Conservation (phyloP, 495 filamentous ascomycete species). For the Neurospora hispaniola region DNA sequence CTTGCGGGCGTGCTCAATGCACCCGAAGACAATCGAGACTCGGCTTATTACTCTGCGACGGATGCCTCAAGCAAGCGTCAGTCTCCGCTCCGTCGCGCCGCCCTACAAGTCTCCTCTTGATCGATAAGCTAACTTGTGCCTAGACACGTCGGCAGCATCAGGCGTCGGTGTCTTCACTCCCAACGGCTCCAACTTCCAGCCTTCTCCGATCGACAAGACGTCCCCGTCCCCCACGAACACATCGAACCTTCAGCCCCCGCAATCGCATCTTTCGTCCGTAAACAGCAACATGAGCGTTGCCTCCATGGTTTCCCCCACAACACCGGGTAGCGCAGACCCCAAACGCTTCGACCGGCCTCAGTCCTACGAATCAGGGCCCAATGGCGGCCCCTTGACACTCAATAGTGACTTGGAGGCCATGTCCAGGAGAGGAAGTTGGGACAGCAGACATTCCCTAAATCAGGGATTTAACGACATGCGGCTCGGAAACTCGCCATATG, state of each 20-base stretch:
- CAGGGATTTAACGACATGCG: constrained; percentile 58
- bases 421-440: constrained; percentile 68
- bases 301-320: constrained; percentile 45
- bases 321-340: constrained; percentile 24
- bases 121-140: not conserved
- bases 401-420: constrained; percentile 21
- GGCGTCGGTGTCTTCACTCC: constrained; percentile 31
- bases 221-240: constrained; percentile 37
- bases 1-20: constrained; percentile 39
- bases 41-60: constrained; percentile 44
- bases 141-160: constrained; percentile 43
- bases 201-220: constrained; percentile 39
- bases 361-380: constrained; percentile 33
- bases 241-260: constrained; percentile 26
- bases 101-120: not conserved
- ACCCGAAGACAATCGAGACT: constrained; percentile 42
- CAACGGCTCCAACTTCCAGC: constrained; percentile 26
- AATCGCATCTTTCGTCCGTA: constrained; percentile 35
- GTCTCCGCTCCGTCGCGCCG: constrained; percentile 8
- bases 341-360: constrained; percentile 34
- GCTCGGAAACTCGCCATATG: constrained; percentile 58
- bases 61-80: constrained; percentile 47
- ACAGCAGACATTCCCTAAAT: constrained; percentile 53
- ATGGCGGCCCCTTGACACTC: constrained; percentile 16
- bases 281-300: constrained; percentile 44